Evolutionary conservation across 495 filamentous ascomycete genomes (phyloP), one percentile per base, ranked within the genome.

Genomic region (Hyphodiscus hymeniophilus): DNA sequence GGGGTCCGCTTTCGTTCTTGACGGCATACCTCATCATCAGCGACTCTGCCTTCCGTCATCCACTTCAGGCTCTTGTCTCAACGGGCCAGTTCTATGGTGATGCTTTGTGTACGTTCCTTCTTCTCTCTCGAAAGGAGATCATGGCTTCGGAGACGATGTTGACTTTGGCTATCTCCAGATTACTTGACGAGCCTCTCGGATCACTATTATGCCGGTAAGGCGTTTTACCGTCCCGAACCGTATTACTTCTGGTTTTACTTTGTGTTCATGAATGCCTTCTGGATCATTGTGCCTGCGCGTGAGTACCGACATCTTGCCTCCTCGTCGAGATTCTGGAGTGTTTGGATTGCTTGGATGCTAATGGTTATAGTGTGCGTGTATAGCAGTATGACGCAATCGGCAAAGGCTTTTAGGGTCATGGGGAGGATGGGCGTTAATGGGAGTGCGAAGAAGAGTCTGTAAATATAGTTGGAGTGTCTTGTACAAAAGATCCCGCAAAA

Each of bases 211-310:
- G 47, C 55, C 20, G 63, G 65, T 7, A 54, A 66, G 23, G 50
- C 58, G n/a, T 77, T 75, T 50, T 76, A 63, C 30, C 53, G 76
- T 24, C 76, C 77, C 1, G 76, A 80, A 58, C 32, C 55, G 12
- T 69, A 63, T 24, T 80, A 80, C 51, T 80, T 69, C 50, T 80
- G 70, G 69, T 63, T 65, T 3, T 80, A 80, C 54, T 80, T 68
- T 49, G 55, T 79, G 7, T 52, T 73, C 28, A 66, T 78, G 66
- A 80, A 80, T 48, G 56, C 51, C 8, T 73, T 79, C 55, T 80
- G 76, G 76, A 71, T 79, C 39, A 59, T 78, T 24, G 70, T 80
- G 38, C 76, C 76, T 7, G 48, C 33, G 13, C 38, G 75, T 79
- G 60, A 60, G 75, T 68, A 3, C 10, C 6, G 15, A 11, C 22